phyloP scores from a whole-genome alignment of 345 rosid genomes.

The Streptanthus diversifolius region DNA sequence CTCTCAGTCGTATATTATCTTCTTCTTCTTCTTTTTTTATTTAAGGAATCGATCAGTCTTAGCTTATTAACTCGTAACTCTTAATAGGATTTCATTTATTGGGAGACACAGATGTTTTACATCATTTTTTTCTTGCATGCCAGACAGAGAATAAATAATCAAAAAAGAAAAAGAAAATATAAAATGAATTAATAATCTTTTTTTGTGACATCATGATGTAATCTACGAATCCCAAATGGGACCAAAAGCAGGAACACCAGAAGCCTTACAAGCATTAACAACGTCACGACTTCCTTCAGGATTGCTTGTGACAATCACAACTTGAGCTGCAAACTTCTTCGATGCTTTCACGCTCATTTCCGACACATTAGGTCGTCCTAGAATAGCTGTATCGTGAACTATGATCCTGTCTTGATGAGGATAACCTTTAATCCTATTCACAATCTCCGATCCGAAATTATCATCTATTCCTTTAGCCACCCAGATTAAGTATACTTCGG shows the following conservation, averaged over 20 bases:
- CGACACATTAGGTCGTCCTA: conserved; percentile 70
- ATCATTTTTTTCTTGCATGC: too few species aligned
- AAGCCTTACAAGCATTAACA: conserved; percentile 58
- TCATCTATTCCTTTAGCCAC: conserved; percentile 72
- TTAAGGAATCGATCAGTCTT: not conserved
- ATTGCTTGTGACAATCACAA: conserved; percentile 80
- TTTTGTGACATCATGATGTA: too few species aligned
- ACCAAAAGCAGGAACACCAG: conserved; percentile 70
- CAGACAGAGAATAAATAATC: not conserved
- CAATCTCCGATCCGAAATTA: conserved; percentile 65
- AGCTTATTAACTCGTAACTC: not conserved
- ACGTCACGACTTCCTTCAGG: conserved; percentile 87
- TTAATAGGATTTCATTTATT: not conserved
- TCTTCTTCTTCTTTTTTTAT: not conserved
- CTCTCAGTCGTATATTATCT: too few species aligned
- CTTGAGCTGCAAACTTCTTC: conserved; percentile 63
- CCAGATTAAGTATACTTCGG: conserved; percentile 63
- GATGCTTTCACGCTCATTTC: conserved; percentile 65
- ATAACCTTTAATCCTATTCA: conserved; percentile 48
- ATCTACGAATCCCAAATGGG: conserved; percentile 89
- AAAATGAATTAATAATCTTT: not conserved
- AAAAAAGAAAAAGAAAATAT: not conserved
- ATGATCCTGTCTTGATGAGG: conserved; percentile 52
- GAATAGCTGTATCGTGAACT: conserved; percentile 61
- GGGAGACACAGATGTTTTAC: too few species aligned